phyloP scores from a whole-genome alignment of 148 eudicot species.

The Vaccinium myrtillus region DNA sequence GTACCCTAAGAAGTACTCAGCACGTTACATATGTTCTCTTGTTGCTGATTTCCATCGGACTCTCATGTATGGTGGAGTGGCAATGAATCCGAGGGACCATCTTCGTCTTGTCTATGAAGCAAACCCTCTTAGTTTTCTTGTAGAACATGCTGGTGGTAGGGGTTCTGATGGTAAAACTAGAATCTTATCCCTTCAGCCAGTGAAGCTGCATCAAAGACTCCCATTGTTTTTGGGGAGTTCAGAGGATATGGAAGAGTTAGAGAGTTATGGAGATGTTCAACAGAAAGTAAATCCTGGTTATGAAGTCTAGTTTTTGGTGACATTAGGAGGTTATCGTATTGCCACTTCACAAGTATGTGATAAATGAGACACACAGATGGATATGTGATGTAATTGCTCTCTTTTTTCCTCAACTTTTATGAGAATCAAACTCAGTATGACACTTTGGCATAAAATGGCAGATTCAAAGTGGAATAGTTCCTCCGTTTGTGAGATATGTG shows the following conservation, averaged over 20 bases:
- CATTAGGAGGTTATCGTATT: not conserved
- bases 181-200: constrained; percentile 80
- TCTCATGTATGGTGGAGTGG: constrained; percentile 84
- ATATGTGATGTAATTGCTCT: not conserved
- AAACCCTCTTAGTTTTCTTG: constrained; percentile 86
- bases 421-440: not conserved
- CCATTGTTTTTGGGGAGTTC: constrained; percentile 90
- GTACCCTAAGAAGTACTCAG: constrained; percentile 88
- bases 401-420: not conserved
- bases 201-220: constrained; percentile 79
- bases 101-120: constrained; percentile 97
- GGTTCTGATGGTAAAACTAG: constrained; percentile 84
- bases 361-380: not conserved
- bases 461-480: not conserved
- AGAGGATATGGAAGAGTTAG: constrained; percentile 85
- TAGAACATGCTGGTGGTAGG: constrained; percentile 91
- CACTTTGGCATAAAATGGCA: constrained; percentile 5
- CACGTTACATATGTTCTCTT: constrained; percentile 88
- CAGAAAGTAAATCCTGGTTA: constrained; percentile 97
- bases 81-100: constrained; percentile 97
- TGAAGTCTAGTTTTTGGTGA: constrained; percentile 50
- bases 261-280: constrained; percentile 86
- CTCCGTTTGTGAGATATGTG: not conserved
- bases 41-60: constrained; percentile 99
- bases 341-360: not conserved